These are phyloP conservation scores for Knufia petricola DNA, from an alignment of 2,329 filamentous ascomycete genomes.

Conservation along the genomic window DNA sequence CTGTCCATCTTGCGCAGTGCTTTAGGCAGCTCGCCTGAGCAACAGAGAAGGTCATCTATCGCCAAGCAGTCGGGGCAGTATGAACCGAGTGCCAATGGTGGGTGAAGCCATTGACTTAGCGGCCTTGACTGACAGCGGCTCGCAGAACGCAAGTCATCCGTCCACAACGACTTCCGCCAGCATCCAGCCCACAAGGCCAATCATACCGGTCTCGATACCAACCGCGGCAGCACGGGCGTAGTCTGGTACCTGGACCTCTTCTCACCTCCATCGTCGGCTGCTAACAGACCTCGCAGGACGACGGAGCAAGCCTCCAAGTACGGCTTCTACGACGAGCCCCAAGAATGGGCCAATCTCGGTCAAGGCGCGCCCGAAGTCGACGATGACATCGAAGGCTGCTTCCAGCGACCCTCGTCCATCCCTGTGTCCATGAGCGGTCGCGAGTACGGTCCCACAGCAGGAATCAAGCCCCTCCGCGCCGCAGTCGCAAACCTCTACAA, in stretches of 20 bases:
- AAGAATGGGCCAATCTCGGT: conserved; percentile 83
- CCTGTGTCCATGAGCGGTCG: conserved; percentile 67
- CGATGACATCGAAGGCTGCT: conserved; percentile 83
- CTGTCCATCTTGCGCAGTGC: conserved; percentile 32
- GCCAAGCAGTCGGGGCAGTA: conserved; percentile 35
- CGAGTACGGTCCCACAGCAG: conserved; percentile 89
- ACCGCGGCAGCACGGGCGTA: conserved; percentile 81
- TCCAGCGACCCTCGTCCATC: conserved; percentile 68
- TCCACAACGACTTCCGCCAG: conserved; percentile 79
- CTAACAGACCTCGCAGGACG: conserved; percentile 8
- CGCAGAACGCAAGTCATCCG: conserved; percentile 70
- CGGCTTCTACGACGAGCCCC: conserved; percentile 73
- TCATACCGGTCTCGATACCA: conserved; percentile 82
- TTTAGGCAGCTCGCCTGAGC: conserved; percentile 24
- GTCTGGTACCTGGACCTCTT: conserved; percentile 71
- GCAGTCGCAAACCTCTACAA: conserved; percentile 92
- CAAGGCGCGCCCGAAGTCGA: conserved; percentile 92
- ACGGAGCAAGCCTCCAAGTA: conserved; percentile 67
- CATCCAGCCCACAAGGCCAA: conserved; percentile 85
- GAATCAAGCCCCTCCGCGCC: conserved; percentile 80
- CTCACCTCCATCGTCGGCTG: no score
- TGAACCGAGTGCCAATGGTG: conserved; percentile 39
- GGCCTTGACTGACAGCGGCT: conserved; percentile 11
- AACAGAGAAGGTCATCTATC: conserved; percentile 31
- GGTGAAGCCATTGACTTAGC: conserved; percentile 22